Conservation (phyloP, 495 filamentous ascomycete species). For the Aspergillus heteromorphus region DNA sequence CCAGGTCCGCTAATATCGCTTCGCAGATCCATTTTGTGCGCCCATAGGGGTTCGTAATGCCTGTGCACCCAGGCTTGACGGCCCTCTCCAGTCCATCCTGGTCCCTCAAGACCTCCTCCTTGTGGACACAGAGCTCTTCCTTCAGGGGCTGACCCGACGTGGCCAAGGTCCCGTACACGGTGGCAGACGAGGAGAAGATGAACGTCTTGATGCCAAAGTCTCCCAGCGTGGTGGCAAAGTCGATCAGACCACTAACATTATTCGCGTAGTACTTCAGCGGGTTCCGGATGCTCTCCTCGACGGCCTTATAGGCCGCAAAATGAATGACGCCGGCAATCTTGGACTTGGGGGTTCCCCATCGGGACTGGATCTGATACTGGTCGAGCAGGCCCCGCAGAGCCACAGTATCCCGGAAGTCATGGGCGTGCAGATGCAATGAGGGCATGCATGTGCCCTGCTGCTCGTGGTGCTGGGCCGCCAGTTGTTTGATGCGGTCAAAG, state of each 20-base stretch:
- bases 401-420: slow-evolving; percentile 52
- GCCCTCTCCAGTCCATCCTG: slow-evolving; percentile 24
- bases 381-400: slow-evolving; percentile 37
- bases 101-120: slow-evolving; percentile 32
- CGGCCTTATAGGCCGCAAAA: slow-evolving; percentile 58
- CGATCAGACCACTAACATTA: slow-evolving; percentile 60
- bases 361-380: slow-evolving; percentile 28
- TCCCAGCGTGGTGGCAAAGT: slow-evolving; percentile 49
- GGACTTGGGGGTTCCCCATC: slow-evolving; percentile 41
- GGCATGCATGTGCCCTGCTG: slow-evolving; percentile 42
- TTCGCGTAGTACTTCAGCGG: slow-evolving; percentile 61
- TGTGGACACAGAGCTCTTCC: slow-evolving; percentile 58
- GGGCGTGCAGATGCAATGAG: slow-evolving; percentile 46
- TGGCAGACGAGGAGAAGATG: slow-evolving; percentile 63
- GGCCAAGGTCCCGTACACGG: slow-evolving; percentile 56
- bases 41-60: slow-evolving; percentile 61
- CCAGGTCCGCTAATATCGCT: slow-evolving; percentile 58
- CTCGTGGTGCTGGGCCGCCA: slow-evolving; percentile 47
- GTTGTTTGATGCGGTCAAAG: slow-evolving; percentile 44
- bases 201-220: slow-evolving; percentile 59
- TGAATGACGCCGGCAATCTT: slow-evolving; percentile 58
- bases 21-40: slow-evolving; percentile 64
- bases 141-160: slow-evolving; percentile 49
- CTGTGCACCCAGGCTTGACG: slow-evolving; percentile 41
- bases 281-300: slow-evolving; percentile 45